A percentile compares a stretch with the other conserved stretches of the same genome.
phyloP scores from a whole-genome alignment of 305 asterid species.

The Caryopteris hybrid region DNA sequence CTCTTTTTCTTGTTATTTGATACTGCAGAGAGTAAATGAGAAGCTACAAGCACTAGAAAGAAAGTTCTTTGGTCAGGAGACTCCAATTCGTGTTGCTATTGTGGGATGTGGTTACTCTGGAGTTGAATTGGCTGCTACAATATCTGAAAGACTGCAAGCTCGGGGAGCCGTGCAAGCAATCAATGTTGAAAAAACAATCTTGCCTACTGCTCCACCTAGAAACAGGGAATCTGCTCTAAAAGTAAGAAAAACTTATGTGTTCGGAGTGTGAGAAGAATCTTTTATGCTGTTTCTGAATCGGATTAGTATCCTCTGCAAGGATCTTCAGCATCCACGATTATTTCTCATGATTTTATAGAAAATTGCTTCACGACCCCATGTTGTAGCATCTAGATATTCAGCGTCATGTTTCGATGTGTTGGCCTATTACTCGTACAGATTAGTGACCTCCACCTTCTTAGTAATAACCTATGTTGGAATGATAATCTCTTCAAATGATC shows the following conservation, averaged over 20 bases:
- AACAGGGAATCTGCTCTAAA: constrained; percentile 87
- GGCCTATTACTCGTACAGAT: not conserved
- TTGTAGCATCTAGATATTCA: not conserved
- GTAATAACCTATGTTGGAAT: not conserved
- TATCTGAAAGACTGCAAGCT: constrained; percentile 78
- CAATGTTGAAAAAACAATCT: constrained; percentile 62
- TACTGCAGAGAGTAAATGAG: constrained; percentile 70
- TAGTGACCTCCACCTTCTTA: not conserved
- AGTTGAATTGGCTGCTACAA: constrained; percentile 86
- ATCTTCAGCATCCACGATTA: not conserved
- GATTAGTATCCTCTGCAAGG: not conserved
- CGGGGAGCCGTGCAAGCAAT: constrained; percentile 79
- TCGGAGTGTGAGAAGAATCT: not conserved
- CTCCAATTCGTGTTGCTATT: constrained; percentile 69
- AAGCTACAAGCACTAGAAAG: constrained; percentile 66
- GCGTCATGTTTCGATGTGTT: not conserved
- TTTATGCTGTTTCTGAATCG: not conserved
- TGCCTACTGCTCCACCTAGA: constrained; percentile 80
- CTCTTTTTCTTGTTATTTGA: constrained; percentile 14
- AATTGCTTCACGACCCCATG: not conserved
- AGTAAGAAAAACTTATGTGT: constrained; percentile 37
- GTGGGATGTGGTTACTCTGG: constrained; percentile 99
- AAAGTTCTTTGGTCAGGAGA: constrained; percentile 56
- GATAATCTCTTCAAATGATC: not conserved
- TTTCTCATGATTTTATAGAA: not conserved